A percentile compares a stretch with the other conserved stretches of the same genome.
Evolutionary conservation across 768 basidiomycete species (phyloP).

Genomic region (Rhodotorula toruloides): DNA sequence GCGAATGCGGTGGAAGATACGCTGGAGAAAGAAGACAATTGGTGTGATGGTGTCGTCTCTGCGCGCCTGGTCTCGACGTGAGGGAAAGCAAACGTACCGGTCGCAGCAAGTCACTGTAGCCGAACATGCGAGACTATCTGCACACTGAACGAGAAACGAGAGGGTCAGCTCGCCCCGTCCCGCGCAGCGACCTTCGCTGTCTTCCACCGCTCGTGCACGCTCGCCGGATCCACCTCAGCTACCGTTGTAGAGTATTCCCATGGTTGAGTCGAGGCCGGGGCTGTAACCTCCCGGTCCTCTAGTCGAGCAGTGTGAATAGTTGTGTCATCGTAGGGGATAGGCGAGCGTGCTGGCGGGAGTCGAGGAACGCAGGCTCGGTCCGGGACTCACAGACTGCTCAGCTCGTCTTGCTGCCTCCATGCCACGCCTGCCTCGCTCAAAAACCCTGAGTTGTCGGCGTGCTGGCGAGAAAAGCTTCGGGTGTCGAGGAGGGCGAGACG

Average conservation of each 20-base stretch:
- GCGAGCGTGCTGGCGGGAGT: too few species aligned
- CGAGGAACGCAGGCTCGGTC: too few species aligned
- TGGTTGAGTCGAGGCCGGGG: background rate
- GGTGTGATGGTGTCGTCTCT: constrained; percentile 8
- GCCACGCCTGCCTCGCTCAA: too few species aligned
- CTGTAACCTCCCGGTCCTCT: constrained; percentile 14
- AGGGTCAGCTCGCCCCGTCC: background rate
- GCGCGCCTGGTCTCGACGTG: background rate
- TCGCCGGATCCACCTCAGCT: constrained; percentile 7
- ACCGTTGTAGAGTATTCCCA: constrained; percentile 25
- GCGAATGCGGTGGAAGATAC: background rate
- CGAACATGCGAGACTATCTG: background rate
- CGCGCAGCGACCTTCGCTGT: background rate
- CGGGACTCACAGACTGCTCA: background rate
- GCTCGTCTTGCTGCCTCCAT: background rate
- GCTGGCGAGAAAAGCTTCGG: background rate
- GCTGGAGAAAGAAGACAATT: constrained; percentile 36
- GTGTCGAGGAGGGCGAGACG: background rate
- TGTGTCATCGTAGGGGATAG: constrained; percentile 9
- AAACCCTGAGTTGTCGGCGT: too few species aligned
- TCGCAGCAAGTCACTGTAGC: background rate
- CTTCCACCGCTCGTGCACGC: background rate
- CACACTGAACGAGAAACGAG: background rate
- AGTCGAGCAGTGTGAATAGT: constrained; percentile 28
- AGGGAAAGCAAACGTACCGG: background rate